These are phyloP conservation scores for Monosporascus sp. DNA, from an alignment of 2,329 filamentous ascomycete species.

Conservation along the genomic window DNA sequence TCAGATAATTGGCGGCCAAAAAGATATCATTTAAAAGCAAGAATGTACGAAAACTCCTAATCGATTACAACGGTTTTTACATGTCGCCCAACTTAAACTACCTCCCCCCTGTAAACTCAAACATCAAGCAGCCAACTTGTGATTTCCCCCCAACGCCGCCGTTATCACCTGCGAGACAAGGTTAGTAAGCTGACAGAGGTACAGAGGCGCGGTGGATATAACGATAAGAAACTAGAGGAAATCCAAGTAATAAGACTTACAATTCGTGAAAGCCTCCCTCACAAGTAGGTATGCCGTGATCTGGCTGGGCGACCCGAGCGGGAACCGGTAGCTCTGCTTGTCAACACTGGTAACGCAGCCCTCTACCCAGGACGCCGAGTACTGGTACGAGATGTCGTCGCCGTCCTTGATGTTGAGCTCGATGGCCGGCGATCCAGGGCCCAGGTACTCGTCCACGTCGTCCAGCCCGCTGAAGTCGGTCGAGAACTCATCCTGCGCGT, in stretches of 20 bases:
- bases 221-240: no score
- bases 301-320: constrained; percentile 3
- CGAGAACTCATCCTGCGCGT: constrained; percentile 5
- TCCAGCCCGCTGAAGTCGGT: constrained; percentile 2
- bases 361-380: constrained; percentile 6
- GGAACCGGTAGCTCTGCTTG: constrained; percentile 9
- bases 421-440: neutral
- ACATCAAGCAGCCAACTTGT: no score
- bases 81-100: no score
- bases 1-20: no score
- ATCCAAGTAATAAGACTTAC: constrained; percentile 2
- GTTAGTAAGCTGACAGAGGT: no score
- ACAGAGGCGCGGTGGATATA: no score
- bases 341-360: constrained; percentile 7
- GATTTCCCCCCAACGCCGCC: no score
- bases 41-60: no score
- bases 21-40: no score
- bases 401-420: constrained; percentile 1
- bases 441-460: neutral
- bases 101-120: no score
- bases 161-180: no score
- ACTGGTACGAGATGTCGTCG: constrained; percentile 9
- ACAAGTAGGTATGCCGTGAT: constrained; percentile 11
- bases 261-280: constrained; percentile 12
- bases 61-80: no score